Evolutionary conservation across 768 basidiomycete genomes (phyloP).

Genomic region (Pleurotus tuoliensis): DNA sequence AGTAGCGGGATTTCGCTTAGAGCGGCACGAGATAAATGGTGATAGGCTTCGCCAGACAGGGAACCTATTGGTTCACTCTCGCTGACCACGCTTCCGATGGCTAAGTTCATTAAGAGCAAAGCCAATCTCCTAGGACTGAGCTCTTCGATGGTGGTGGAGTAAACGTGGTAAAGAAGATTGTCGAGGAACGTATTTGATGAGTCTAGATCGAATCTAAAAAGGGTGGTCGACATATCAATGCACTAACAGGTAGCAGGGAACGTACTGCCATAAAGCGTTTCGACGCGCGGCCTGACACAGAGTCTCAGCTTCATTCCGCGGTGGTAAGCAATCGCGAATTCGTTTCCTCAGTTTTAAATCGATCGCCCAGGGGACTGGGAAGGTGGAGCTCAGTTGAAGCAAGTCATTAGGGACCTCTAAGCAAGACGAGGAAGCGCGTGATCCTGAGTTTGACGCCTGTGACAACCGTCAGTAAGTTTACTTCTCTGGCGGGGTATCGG

Average conservation of each 20-base stretch:
- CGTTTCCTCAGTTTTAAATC: slow-evolving; percentile 60
- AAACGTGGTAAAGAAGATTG: slow-evolving; percentile 66
- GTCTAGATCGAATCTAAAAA: slow-evolving; percentile 59
- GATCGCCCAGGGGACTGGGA: slow-evolving; percentile 66
- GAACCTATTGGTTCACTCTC: slow-evolving; percentile 51
- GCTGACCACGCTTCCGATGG: slow-evolving; percentile 69
- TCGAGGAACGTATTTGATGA: slow-evolving; percentile 67
- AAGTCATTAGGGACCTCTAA: slow-evolving; percentile 45
- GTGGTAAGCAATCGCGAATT: slow-evolving; percentile 61
- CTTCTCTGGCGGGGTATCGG: not conserved
- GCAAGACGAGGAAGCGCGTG: slow-evolving; percentile 20
- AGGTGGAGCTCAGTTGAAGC: slow-evolving; percentile 58
- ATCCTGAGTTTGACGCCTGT: slow-evolving; percentile 2
- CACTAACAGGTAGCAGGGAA: slow-evolving; percentile 8
- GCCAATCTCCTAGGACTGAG: slow-evolving; percentile 65
- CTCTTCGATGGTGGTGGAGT: slow-evolving; percentile 53
- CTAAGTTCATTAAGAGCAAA: slow-evolving; percentile 66
- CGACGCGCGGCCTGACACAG: slow-evolving; percentile 61
- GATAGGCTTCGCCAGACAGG: slow-evolving; percentile 60
- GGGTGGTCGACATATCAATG: too few relatives aligned
- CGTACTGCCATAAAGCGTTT: slow-evolving; percentile 74
- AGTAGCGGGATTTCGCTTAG: slow-evolving; percentile 72
- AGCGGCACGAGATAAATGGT: slow-evolving; percentile 62
- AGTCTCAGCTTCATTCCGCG: slow-evolving; percentile 50
- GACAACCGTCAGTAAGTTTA: not conserved